Evolutionary conservation across 2,329 filamentous ascomycete species (phyloP), one percentile per base, ranked within the genome.

Genomic region (Nannizzia gypsea): DNA sequence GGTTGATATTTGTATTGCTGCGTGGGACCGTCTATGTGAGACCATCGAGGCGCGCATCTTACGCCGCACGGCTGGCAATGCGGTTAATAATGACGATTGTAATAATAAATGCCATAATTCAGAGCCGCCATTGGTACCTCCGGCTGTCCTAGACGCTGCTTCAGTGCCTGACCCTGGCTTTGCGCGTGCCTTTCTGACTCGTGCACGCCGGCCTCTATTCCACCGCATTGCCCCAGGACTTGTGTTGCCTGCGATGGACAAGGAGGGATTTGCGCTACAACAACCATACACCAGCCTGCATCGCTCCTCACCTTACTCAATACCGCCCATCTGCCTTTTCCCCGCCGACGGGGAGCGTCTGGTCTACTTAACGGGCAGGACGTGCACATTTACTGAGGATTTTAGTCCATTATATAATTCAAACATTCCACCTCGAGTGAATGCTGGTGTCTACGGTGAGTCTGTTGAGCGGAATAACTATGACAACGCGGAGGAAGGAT

Each of bases 1-100:
- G 42, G 57, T 58, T 22, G 57, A 50, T 58, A 52, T 40, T 24
- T 58, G 57, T 31, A 26, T 58, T 42, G 57, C 42, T 13, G 57
- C 57, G 20, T 58, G 57, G 57, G 42, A 58, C 38, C 22, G 44
- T 17, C n/a, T 58, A 17, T 46, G 40, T 36, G 44, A 24, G 22
- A 15, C 57, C 22, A 58, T 58, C 24, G 40, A 58, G 57, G 28
- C 57, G 22, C 57, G 57, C 8, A 48, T 31, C 11, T 28, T 31
- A 11, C 22, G 11, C 20, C 26, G 31, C 22, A 56, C 31, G 3
- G 20, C 31, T 20, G 38, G 17, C 13, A 56, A 9, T 17, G 31
- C 17, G 54, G 31, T 38, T 56, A 11, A 31, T 55, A 55, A 2
- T 26, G 24, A 26, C 5, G 8, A 26, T 50, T 11, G 13, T 50